Conservation (phyloP, 805 yeast species). For the Schizosaccharomyces octosporus region DNA sequence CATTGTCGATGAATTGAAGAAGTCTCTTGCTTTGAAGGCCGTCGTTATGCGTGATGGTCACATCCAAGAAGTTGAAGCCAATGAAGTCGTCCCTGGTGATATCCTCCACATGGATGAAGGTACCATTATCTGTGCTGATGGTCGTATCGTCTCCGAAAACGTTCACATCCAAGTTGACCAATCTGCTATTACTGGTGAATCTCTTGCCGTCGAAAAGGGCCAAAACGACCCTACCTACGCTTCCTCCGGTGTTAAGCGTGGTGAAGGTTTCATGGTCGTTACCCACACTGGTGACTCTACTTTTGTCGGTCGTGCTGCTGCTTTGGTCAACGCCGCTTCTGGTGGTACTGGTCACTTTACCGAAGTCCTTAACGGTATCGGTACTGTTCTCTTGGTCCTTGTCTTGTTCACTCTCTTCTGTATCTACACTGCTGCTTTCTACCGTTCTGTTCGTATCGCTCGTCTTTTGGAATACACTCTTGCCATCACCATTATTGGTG, state of each 20-base stretch:
- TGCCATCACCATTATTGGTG: slow-evolving; percentile 92
- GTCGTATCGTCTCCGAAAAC: slow-evolving; percentile 67
- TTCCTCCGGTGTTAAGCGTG: slow-evolving; percentile 84
- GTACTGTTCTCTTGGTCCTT: slow-evolving; percentile 70
- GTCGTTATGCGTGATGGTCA: slow-evolving; percentile 63
- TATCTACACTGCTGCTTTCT: slow-evolving; percentile 86
- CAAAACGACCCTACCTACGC: slow-evolving; percentile 72
- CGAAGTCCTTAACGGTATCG: slow-evolving; percentile 92
- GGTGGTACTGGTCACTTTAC: slow-evolving; percentile 90
- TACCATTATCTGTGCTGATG: slow-evolving; percentile 79
- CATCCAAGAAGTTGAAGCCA: slow-evolving; percentile 48
- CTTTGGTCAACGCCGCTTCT: slow-evolving; percentile 81
- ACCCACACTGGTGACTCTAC: slow-evolving; percentile 90
- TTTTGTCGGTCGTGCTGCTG: slow-evolving; percentile 92
- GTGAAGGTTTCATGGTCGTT: slow-evolving; percentile 84
- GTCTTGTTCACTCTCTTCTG: slow-evolving; percentile 68
- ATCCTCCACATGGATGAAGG: slow-evolving; percentile 81
- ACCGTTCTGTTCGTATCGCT: slow-evolving; percentile 72
- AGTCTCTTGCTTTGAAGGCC: slow-evolving; percentile 80
- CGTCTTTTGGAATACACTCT: slow-evolving; percentile 72
- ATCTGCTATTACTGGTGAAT: slow-evolving; percentile 94
- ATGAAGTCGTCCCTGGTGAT: slow-evolving; percentile 88
- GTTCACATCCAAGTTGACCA: slow-evolving; percentile 79
- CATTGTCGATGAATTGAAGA: slow-evolving; percentile 86
- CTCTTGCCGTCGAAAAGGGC: slow-evolving; percentile 81